Percentiles rank a stretch among this genome's conserved stretches.
Conservation (phyloP, 2,329 filamentous ascomycete species). For the Trichoderma gracile region DNA sequence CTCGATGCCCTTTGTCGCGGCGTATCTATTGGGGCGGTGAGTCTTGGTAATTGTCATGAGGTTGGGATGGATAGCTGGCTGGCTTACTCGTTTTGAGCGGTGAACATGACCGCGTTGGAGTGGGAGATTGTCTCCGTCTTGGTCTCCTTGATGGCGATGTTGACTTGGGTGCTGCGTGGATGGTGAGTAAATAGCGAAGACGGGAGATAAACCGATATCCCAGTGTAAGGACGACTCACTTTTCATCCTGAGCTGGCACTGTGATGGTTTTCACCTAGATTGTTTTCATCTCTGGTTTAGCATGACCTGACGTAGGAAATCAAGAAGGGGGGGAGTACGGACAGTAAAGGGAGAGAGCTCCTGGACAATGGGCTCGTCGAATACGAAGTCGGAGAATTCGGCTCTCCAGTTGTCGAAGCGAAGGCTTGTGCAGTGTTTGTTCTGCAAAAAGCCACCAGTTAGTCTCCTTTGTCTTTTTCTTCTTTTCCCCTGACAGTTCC, state of each 20-base stretch:
- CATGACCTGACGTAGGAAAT: background rate
- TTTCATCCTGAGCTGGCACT: slow-evolving; percentile 18
- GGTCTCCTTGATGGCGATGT: slow-evolving; percentile 21
- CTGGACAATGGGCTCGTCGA: slow-evolving; percentile 23
- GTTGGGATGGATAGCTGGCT: too few species aligned
- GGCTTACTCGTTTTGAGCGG: slow-evolving; percentile 18
- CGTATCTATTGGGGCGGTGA: slow-evolving; percentile 4
- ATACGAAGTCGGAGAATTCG: slow-evolving; percentile 21
- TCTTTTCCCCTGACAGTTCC: background rate
- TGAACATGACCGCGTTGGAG: slow-evolving; percentile 19
- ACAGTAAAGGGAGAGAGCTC: slow-evolving; percentile 23
- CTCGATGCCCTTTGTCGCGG: slow-evolving; percentile 8
- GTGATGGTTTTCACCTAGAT: slow-evolving; percentile 18
- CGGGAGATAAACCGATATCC: background rate
- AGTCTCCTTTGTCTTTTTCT: background rate
- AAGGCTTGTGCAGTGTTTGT: slow-evolving; percentile 23
- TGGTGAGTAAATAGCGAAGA: background rate
- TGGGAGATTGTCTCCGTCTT: slow-evolving; percentile 19
- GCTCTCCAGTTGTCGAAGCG: slow-evolving; percentile 24
- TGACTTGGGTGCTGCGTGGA: slow-evolving; percentile 12
- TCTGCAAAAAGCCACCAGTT: slow-evolving; percentile 1
- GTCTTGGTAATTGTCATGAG: too few species aligned
- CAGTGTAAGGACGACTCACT: background rate
- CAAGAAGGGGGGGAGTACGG: background rate
- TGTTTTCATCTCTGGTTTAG: background rate